Evolutionary conservation across 1,139 yeast species (phyloP), one percentile per base, ranked within the genome.

Genomic region (Yamadazyma siamensis): DNA sequence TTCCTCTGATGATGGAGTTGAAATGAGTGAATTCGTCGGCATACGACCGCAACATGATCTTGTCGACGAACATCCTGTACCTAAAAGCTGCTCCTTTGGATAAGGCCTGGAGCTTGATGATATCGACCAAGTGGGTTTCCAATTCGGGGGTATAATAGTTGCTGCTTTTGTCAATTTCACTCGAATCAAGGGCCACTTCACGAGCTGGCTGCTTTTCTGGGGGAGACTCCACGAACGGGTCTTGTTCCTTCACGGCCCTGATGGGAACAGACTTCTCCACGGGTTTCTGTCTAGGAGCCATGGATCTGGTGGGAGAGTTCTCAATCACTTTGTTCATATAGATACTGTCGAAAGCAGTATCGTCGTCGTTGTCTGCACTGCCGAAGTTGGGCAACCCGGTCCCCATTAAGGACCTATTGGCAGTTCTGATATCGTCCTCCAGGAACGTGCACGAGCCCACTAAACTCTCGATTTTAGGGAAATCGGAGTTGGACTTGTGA

Each of bases 31-130:
- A 54, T 36, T 71, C 75, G 13, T 68, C 73, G 4, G 63, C 60
- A 41, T 70, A 74, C 3, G 80, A 75, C 41, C 71, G 73, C 22
- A 80, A 49, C 67, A 78, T 71, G 39, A 77, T 76, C 35, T 65
- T 70, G 43, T 74, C 72, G 23, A 81, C 81, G 52, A 77, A 80
- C 62, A 80, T 63, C 16, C 59, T 59, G 50, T 79, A 83, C 29
- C 94, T 66, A 39, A 75, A 59, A 32, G 75, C 65, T 1, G 84
- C 80, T 16, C 89, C 91, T 43, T 84, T 64, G 6, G 82, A 69
- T 18, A 78, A 56, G 0, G 87, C 71, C 50, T 83, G 91, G 18
- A 82, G 59, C 35, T 59, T 56, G 47, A 66, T 49, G 25, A 67
- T 49, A 32, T 62, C 50, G 4, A 40, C 15, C 3, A 46, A 29